Percentiles rank a stretch among this genome's conserved stretches.
Evolutionary conservation across 345 rosid species (phyloP).

Genomic region (Dipteronia dyeriana): DNA sequence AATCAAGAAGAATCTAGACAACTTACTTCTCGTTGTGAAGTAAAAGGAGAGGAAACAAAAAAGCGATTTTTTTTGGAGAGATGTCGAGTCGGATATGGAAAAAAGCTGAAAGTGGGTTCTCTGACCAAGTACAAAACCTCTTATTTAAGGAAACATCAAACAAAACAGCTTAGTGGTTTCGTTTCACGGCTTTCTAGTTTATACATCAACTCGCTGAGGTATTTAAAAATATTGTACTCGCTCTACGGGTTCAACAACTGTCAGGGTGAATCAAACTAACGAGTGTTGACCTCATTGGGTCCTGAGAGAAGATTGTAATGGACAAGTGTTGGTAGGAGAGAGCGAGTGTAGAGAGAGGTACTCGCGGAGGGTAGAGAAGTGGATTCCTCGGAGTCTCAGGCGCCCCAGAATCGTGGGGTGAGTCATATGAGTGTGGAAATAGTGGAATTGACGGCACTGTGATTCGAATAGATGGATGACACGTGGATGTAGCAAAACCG

Average conservation of each 20-base stretch:
- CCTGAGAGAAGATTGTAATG: background rate
- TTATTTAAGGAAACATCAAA: background rate
- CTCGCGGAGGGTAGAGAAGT: background rate
- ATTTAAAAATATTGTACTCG: background rate
- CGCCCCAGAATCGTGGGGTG: conserved; percentile 25
- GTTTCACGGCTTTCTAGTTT: too few species aligned
- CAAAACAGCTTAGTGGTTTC: conserved; percentile 10
- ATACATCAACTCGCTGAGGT: background rate
- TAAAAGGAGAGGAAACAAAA: background rate
- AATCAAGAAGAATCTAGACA: background rate
- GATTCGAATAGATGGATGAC: conserved; percentile 24
- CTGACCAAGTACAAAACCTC: background rate
- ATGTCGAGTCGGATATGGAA: conserved; percentile 9
- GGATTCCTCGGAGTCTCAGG: background rate
- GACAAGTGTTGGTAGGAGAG: background rate
- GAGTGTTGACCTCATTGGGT: background rate
- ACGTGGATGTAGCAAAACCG: conserved; percentile 21
- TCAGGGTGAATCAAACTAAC: background rate
- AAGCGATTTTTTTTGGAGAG: conserved; percentile 11
- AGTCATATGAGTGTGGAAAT: background rate
- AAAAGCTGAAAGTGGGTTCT: background rate
- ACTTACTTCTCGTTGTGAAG: conserved; percentile 11
- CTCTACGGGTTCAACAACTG: background rate
- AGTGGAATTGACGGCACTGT: conserved; percentile 3
- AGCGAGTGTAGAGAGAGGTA: background rate